Evolutionary conservation across 768 basidiomycete genomes (phyloP), one percentile per base, ranked within the genome.

Genomic region (Lactarius indigo): DNA sequence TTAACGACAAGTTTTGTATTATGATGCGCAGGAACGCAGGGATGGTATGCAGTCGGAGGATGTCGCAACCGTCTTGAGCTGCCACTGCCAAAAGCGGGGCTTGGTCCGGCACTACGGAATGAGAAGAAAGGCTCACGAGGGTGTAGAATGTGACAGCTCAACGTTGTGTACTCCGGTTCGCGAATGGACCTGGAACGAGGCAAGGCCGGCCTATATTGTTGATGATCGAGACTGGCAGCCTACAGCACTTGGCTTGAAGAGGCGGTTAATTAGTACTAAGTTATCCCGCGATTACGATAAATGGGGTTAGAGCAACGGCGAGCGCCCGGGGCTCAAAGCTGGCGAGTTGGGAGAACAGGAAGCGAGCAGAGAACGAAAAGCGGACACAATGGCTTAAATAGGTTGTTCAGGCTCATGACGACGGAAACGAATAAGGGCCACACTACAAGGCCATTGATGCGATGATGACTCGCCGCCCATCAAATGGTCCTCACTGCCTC

Each of bases 41-140:
- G 56, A 33, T 42, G 52, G 41, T 26, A 52, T 50, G 65, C 55
- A 57, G 61, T 60, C 28, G 59, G 37, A 37, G 31, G 56, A 47
- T 35, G 54, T 39, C 54, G 56, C 33, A 57, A 28, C 56, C 18
- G 56, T 33, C 33, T 35, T 18, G 33, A 33, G 30, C 7, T n/a
- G 30, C 55, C 20, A 20, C 30, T 31, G 55, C 50, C 23, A 20
- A 50, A 35, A 37, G 23, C 12, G 47, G 60, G 47, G 23, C 10
- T 18, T 33, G 59, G 44, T 8, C 41, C 58, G 23, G 50, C 18
- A 18, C 18, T 44, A 20, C 30, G 59, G 39, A 20, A n/a, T 20
- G 59, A 20, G 3, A 60, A 31, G 31, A 30, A n/a, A 31, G 55
- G 7, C 17, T 2, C 42, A 61, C 30, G 17, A 44, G 18, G 30